A percentile compares a stretch with the other conserved stretches of the same genome.
Evolutionary conservation across 2,329 filamentous ascomycete genomes (phyloP).

Genomic region (Xylaria sp.): DNA sequence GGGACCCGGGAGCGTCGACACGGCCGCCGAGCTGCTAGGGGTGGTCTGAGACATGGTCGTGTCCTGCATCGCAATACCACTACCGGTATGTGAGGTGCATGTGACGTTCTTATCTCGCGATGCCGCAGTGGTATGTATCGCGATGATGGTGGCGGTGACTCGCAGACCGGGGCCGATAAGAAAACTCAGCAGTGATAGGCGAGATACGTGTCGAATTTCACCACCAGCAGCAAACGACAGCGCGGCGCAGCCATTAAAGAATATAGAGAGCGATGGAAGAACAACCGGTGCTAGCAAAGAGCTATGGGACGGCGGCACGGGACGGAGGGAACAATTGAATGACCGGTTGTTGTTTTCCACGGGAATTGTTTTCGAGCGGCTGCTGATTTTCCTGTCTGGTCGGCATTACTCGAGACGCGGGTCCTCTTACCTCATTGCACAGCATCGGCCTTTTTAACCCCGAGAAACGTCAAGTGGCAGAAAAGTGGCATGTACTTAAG

Average conservation of each 20-base stretch:
- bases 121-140: background rate
- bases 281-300: conserved; percentile 9
- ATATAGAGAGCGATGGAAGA: conserved; percentile 17
- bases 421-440: conserved; percentile 14
- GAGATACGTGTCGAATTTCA: conserved; percentile 22
- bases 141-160: background rate
- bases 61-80: conserved; percentile 18
- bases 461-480: conserved; percentile 1
- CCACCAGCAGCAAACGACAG: conserved; percentile 37
- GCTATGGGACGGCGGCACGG: conserved; percentile 25
- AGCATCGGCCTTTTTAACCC: conserved; percentile 17
- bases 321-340: conserved; percentile 4
- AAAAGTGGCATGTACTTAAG: too few relatives aligned
- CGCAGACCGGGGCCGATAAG: background rate
- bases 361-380: conserved; percentile 45
- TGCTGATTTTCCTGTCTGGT: conserved; percentile 16
- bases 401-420: conserved; percentile 29
- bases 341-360: conserved; percentile 19
- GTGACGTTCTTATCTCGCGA: background rate
- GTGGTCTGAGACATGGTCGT: conserved; percentile 38
- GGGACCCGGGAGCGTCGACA: conserved; percentile 36
- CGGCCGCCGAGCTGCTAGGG: conserved; percentile 39
- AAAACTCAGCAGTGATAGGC: conserved; percentile 21
- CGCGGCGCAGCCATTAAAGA: conserved; percentile 43
- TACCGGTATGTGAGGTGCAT: background rate